These are phyloP conservation scores for Endoconidiophora polonica DNA, from an alignment of 2,329 filamentous ascomycete genomes.

Conservation along the genomic window DNA sequence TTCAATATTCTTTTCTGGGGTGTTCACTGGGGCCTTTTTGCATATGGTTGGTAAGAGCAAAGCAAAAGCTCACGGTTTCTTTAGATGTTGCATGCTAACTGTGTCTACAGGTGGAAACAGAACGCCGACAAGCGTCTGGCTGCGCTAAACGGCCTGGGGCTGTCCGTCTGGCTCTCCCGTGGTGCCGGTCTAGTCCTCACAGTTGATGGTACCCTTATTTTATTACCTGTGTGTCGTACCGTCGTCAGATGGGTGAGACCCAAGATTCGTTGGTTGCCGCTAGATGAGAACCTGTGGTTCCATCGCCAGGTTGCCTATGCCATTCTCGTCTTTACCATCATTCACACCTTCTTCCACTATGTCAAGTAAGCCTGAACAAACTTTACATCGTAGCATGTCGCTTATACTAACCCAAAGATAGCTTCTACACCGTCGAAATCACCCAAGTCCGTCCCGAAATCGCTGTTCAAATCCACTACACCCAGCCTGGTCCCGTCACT, in stretches of 20 bases:
- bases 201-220: conserved; percentile 72
- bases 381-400: background rate
- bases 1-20: conserved; percentile 74
- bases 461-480: conserved; percentile 83
- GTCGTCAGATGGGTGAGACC: conserved; percentile 71
- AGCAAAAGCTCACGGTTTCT: background rate
- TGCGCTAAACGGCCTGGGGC: conserved; percentile 63
- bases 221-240: conserved; percentile 89
- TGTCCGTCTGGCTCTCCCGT: conserved; percentile 90
- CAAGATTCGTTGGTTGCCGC: conserved; percentile 70
- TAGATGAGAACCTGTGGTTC: conserved; percentile 97
- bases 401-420: background rate
- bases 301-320: conserved; percentile 88
- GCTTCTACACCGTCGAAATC: conserved; percentile 85
- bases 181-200: conserved; percentile 77
- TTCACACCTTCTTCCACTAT: conserved; percentile 72
- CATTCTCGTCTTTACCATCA: conserved; percentile 62
- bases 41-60: conserved; percentile 58
- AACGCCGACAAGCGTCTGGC: conserved; percentile 48
- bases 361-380: conserved; percentile 43
- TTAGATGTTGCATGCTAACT: conserved; percentile 15
- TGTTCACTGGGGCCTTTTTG: conserved; percentile 62
- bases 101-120: conserved; percentile 59
- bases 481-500: conserved; percentile 75
- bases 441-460: conserved; percentile 64